Evolutionary conservation across 495 filamentous ascomycete genomes (phyloP).

Genomic region (Oidiodendron maius): DNA sequence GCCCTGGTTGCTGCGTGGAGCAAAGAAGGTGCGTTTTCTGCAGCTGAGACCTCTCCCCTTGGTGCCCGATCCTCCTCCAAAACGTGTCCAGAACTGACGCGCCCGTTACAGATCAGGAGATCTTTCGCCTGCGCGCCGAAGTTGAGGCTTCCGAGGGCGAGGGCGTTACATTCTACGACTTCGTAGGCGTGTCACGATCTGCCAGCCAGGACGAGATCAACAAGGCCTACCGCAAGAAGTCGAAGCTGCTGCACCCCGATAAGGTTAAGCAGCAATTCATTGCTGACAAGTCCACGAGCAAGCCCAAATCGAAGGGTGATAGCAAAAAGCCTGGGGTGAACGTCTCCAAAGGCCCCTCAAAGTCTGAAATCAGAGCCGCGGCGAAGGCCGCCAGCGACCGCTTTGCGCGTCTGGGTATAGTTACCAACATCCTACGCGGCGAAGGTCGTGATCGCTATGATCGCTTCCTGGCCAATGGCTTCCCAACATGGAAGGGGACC

Average conservation of each 20-base stretch:
- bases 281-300: constrained; percentile 56
- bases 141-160: constrained; percentile 67
- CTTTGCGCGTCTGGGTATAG: constrained; percentile 74
- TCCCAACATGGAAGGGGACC: constrained; percentile 92
- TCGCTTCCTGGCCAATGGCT: constrained; percentile 89
- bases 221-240: constrained; percentile 89
- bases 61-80: constrained; percentile 9
- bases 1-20: constrained; percentile 68
- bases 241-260: constrained; percentile 79
- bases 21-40: constrained; percentile 65
- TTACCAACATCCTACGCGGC: constrained; percentile 80
- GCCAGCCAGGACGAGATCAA: constrained; percentile 85
- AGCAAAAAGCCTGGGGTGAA: constrained; percentile 54
- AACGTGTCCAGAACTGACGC: not conserved
- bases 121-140: constrained; percentile 90
- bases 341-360: constrained; percentile 63
- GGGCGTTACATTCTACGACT: constrained; percentile 91
- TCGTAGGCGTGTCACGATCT: constrained; percentile 64
- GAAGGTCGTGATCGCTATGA: constrained; percentile 82
- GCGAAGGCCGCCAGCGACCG: constrained; percentile 71
- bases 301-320: constrained; percentile 44
- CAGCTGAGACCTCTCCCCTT: constrained; percentile 1
- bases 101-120: constrained; percentile 73
- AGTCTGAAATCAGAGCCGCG: constrained; percentile 66
- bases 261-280: constrained; percentile 84